Conservation (phyloP, 75 land plant genomes). For the Cupressus sempervirens region DNA sequence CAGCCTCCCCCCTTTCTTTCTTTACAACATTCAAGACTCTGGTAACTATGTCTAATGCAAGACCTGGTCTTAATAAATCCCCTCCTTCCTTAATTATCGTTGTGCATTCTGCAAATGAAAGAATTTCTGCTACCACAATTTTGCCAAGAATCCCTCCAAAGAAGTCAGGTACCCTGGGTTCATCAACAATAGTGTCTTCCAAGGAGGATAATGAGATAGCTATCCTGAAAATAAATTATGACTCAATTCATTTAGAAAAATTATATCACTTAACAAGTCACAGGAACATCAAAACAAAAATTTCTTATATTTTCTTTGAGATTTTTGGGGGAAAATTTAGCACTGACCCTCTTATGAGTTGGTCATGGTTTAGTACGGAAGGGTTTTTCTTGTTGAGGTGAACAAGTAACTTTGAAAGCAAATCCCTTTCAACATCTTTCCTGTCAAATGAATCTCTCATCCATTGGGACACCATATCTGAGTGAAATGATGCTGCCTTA, state of each 20-base stretch:
- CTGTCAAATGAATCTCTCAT: constrained; percentile 78
- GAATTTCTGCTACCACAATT: constrained; percentile 42
- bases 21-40: constrained; percentile 50
- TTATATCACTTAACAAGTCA: neutral
- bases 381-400: constrained; percentile 44
- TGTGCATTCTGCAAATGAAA: constrained; percentile 51
- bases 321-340: neutral
- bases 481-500: constrained; percentile 61
- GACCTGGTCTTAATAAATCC: constrained; percentile 31
- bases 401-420: constrained; percentile 61
- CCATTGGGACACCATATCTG: constrained; percentile 73
- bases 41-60: constrained; percentile 63
- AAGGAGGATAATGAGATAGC: constrained; percentile 56
- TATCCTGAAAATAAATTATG: constrained; percentile 45
- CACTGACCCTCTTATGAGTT: constrained; percentile 68
- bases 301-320: neutral
- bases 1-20: constrained; percentile 58
- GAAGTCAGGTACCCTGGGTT: constrained; percentile 79
- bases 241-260: neutral
- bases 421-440: constrained; percentile 69
- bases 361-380: constrained; percentile 41
- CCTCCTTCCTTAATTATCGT: constrained; percentile 52
- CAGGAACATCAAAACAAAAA: neutral
- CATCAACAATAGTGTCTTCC: constrained; percentile 77
- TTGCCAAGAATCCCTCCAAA: constrained; percentile 68